Conservation (phyloP, 2,329 filamentous ascomycete species). For the Tetracladium maxilliforme region DNA sequence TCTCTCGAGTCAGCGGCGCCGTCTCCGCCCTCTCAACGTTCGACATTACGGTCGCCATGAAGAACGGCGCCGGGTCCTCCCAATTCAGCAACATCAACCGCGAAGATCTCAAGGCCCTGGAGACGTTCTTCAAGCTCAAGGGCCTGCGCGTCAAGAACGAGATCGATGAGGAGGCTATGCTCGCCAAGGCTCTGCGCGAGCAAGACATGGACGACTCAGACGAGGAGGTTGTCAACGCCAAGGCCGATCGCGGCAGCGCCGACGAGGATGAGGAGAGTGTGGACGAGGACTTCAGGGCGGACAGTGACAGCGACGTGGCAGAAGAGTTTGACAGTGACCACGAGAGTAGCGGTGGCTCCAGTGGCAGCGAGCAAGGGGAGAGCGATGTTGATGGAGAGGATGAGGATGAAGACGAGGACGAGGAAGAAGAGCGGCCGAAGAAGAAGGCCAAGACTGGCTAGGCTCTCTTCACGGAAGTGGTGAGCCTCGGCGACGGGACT, state of each 20-base stretch:
- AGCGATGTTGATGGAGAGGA: slow-evolving; percentile 39
- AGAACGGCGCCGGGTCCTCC: slow-evolving; percentile 72
- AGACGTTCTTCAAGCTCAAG: slow-evolving; percentile 95
- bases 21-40: slow-evolving; percentile 91
- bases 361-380: slow-evolving; percentile 49
- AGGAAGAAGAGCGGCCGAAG: slow-evolving; percentile 31
- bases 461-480: no score
- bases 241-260: slow-evolving; percentile 72
- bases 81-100: slow-evolving; percentile 99
- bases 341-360: slow-evolving; percentile 65
- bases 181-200: slow-evolving; percentile 72
- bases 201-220: slow-evolving; percentile 75
- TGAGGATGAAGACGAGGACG: slow-evolving; percentile 31
- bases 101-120: slow-evolving; percentile 92
- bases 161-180: slow-evolving; percentile 84
- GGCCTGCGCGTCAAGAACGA: slow-evolving; percentile 95
- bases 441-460: slow-evolving; percentile 31
- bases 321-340: slow-evolving; percentile 92
- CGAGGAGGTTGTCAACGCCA: slow-evolving; percentile 58
- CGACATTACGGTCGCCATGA: slow-evolving; percentile 87
- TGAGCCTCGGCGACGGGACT: slow-evolving; percentile 9
- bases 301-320: slow-evolving; percentile 87
- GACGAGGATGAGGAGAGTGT: slow-evolving; percentile 93
- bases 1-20: slow-evolving; percentile 88
- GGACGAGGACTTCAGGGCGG: slow-evolving; percentile 89